Base-by-base conservation (phyloP, 164 flowering plant genomes). In the Umbilicus rupestris region DNA sequence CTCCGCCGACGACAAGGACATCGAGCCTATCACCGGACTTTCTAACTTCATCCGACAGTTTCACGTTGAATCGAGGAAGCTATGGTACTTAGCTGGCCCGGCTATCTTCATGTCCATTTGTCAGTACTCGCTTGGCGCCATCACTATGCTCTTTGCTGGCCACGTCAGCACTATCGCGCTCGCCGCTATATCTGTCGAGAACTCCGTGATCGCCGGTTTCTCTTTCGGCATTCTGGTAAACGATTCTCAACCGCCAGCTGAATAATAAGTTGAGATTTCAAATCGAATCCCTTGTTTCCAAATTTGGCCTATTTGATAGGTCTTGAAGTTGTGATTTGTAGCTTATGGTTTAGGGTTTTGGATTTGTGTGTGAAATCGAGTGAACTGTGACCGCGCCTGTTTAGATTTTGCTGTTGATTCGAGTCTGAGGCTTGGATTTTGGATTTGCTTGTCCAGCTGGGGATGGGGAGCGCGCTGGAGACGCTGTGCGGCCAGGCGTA, bases 391-490 rank as follows among this genome's bases (percentile, higher is more conserved):
- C 9, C 44, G 29, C 14, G 19, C 1, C 39, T 29, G 7, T 29
- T 29, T 24, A 4, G 35, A 31, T 20, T 31, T 35, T 11, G 19
- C 28, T 59, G 26, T 35, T 31, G n/a, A n/a, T 15, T 5, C 7
- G 19, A 20, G 24, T 37, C 24, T 37, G 26, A 31, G 5, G 3
- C 24, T 41, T 41, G 42, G 58, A 68, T 17, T 42, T 37, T 33
- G 42, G 30, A 58, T 58, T 22, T 12, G 14, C 8, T 7, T n/a
- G 31, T 24, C 26, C 76, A 90, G 95, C 70, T 87, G 39, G 97
- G 97, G 3, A 85, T 91, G 94, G 89, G 93, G 50, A 91, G 97
- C 62, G 96, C 96, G 0, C 72, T 91, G 37, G 97, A 89, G 73
- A 91, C 97, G 15, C 75, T 87, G 12, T 91, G 97, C 66, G 97